Percentiles rank a stretch among this genome's conserved stretches.
Conservation (phyloP, 2,329 filamentous ascomycete genomes). For the Biscogniauxia sp. region DNA sequence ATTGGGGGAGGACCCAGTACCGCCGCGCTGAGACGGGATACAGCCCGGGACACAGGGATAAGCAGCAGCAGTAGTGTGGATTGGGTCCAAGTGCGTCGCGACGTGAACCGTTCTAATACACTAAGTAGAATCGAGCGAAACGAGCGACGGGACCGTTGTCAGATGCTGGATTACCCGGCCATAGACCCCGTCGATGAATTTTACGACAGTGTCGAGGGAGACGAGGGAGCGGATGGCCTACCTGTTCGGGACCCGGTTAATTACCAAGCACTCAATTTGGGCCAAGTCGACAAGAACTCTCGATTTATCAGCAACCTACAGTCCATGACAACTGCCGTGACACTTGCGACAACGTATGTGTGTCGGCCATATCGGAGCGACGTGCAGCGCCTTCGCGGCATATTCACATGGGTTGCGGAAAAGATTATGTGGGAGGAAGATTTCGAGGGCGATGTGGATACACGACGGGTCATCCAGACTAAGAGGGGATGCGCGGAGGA, state of each 20-base stretch:
- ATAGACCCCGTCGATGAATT: conserved; percentile 89
- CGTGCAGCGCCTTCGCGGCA: conserved; percentile 86
- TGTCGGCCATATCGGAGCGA: conserved; percentile 94
- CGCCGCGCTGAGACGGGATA: conserved; percentile 43
- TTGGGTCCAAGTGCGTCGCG: conserved; percentile 96
- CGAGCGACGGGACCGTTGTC: conserved; percentile 83
- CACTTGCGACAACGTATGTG: conserved; percentile 84
- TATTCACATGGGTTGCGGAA: conserved; percentile 97
- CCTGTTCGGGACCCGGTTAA: conserved; percentile 81
- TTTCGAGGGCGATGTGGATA: conserved; percentile 80
- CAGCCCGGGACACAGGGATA: conserved; percentile 69
- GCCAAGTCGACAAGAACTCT: conserved; percentile 91
- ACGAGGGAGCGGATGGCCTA: conserved; percentile 82
- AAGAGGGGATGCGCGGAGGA: conserved; percentile 86
- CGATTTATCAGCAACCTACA: conserved; percentile 85
- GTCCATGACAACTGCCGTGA: conserved; percentile 75
- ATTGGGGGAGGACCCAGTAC: conserved; percentile 47
- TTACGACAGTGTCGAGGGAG: conserved; percentile 79
- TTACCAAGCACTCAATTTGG: conserved; percentile 75
- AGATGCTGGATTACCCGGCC: conserved; percentile 90
- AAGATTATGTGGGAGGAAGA: conserved; percentile 95
- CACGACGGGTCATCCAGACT: conserved; percentile 77
- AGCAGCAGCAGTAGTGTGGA: conserved; percentile 57
- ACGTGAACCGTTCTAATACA: conserved; percentile 93
- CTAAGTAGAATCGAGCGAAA: conserved; percentile 82